phyloP scores from a whole-genome alignment of 2,329 filamentous ascomycete species.

The Exophiala lecanii-corni region DNA sequence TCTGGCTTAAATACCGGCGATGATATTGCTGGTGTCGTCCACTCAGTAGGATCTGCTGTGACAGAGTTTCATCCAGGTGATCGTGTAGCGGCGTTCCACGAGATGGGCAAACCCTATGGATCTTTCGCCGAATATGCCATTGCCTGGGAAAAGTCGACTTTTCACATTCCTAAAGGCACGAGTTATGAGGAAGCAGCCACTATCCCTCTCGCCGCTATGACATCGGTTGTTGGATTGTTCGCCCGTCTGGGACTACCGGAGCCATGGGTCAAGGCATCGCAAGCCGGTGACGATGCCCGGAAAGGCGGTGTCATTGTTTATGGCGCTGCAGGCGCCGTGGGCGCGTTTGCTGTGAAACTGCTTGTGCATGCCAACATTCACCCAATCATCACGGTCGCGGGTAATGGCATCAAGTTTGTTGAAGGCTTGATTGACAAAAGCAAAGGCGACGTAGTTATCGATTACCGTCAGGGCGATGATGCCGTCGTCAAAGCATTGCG shows the following conservation, averaged over 20 bases:
- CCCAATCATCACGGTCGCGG: conserved; percentile 58
- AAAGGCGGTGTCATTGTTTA: conserved; percentile 46
- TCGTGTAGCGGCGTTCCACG: conserved; percentile 47
- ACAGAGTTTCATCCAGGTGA: conserved; percentile 53
- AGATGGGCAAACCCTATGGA: conserved; percentile 49
- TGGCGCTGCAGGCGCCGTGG: conserved; percentile 54
- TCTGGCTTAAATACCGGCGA: conserved; percentile 43
- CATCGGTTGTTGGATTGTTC: conserved; percentile 18
- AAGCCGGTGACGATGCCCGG: conserved; percentile 15
- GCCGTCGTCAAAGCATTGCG: conserved; percentile 45
- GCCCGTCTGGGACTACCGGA: conserved; percentile 19
- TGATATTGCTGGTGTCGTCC: conserved; percentile 50
- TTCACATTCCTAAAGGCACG: conserved; percentile 49
- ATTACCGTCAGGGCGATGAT: conserved; percentile 57
- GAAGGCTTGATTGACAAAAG: conserved; percentile 47
- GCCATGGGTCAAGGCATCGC: conserved; percentile 18
- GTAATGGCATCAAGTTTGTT: conserved; percentile 48
- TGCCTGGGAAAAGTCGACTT: conserved; percentile 50
- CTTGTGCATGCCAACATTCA: conserved; percentile 54
- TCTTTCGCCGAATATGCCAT: conserved; percentile 56
- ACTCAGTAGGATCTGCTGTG: conserved; percentile 49
- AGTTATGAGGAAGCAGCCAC: conserved; percentile 48
- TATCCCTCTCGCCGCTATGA: conserved; percentile 22
- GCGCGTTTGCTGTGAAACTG: conserved; percentile 56
- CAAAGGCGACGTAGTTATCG: conserved; percentile 55